These are phyloP conservation scores for Polychytrium aggregatum DNA, from an alignment of 192 early-diverging fungal species.

Conservation along the genomic window DNA sequence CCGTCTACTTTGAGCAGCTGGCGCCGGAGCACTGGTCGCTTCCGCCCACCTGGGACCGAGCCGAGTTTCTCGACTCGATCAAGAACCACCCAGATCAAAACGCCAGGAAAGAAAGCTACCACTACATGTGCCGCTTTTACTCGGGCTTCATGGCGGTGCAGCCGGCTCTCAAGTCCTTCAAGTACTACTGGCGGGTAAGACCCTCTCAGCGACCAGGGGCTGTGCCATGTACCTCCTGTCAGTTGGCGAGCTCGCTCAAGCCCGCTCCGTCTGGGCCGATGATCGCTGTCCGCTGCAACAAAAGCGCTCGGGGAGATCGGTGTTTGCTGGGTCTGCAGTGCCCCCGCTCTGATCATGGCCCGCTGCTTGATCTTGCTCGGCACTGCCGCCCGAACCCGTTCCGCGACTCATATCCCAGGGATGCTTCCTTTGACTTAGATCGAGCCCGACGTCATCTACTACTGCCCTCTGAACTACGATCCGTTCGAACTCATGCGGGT, in stretches of 20 bases:
- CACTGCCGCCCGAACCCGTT: too few species aligned
- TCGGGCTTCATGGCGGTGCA: slow-evolving; percentile 6
- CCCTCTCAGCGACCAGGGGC: not conserved
- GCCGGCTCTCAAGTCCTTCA: not conserved
- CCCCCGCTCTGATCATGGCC: not conserved
- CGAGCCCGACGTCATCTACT: slow-evolving; percentile 10
- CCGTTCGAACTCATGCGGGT: slow-evolving; percentile 55
- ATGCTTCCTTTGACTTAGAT: too few species aligned
- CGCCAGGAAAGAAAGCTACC: slow-evolving; percentile 3
- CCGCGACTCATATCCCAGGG: too few species aligned
- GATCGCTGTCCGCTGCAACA: too few species aligned
- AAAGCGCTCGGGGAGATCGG: not conserved
- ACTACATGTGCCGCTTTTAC: slow-evolving; percentile 8
- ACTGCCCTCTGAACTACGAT: slow-evolving; percentile 5
- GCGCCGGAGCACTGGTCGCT: slow-evolving; percentile 1
- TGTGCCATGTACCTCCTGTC: not conserved
- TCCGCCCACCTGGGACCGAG: not conserved
- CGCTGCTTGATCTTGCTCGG: not conserved
- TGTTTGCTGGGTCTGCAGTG: not conserved
- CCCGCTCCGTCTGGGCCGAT: not conserved
- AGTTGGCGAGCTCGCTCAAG: not conserved
- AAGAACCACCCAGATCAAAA: not conserved
- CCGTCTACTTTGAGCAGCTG: slow-evolving; percentile 31
- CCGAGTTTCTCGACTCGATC: not conserved
- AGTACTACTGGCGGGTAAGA: slow-evolving; percentile 8